Percentiles rank a stretch among this genome's conserved stretches.
These are phyloP conservation scores for Psilocybe cyanescens DNA, from an alignment of 768 basidiomycete species.

Conservation along the genomic window DNA sequence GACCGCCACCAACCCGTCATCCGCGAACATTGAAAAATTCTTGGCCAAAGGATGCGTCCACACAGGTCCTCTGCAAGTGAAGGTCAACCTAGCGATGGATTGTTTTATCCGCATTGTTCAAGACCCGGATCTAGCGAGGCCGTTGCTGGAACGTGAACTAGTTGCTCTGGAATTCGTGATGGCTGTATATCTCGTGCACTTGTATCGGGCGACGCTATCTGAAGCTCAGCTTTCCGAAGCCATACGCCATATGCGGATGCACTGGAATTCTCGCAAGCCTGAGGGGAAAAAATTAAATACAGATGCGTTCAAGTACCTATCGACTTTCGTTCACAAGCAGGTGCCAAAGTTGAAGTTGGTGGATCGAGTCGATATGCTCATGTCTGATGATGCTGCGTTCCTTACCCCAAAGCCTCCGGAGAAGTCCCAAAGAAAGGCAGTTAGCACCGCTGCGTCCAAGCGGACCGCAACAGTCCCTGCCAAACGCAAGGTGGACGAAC, in stretches of 20 bases:
- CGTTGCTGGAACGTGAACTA: constrained; percentile 20
- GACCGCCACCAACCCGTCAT: constrained; percentile 22
- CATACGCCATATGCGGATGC: constrained; percentile 35
- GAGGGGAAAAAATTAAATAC: constrained; percentile 5
- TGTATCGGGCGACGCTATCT: constrained; percentile 34
- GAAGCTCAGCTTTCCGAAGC: constrained; percentile 47
- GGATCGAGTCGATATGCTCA: neutral
- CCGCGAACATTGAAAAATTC: constrained; percentile 28
- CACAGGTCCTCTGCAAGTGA: neutral
- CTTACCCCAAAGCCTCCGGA: neutral
- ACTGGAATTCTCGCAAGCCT: neutral
- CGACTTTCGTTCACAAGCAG: constrained; percentile 20
- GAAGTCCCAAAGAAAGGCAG: neutral
- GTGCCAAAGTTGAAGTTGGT: constrained; percentile 15
- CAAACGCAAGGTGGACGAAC: constrained; percentile 11
- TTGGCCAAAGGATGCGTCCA: constrained; percentile 17
- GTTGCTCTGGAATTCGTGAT: constrained; percentile 36
- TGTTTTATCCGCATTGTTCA: constrained; percentile 24
- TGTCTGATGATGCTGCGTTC: too few relatives aligned
- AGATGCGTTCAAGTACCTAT: constrained; percentile 19
- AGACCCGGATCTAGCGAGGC: constrained; percentile 11
- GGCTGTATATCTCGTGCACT: constrained; percentile 42
- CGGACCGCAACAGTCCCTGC: neutral
- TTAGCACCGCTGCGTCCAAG: neutral
- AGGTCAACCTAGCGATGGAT: constrained; percentile 18